Evolutionary conservation across 805 yeast species (phyloP).

Genomic region (Candida michaelii): DNA sequence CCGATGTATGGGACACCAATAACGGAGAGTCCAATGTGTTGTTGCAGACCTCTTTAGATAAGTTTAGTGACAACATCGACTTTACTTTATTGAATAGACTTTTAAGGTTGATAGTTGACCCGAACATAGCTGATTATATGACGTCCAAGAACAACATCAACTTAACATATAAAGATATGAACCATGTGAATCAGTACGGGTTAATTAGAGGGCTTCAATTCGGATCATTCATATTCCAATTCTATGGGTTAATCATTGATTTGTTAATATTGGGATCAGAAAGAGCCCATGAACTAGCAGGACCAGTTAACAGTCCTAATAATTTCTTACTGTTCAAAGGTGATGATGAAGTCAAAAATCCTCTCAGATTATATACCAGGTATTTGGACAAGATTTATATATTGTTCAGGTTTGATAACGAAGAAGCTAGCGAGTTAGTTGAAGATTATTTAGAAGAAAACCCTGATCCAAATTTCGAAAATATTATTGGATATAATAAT

Average conservation of each 20-base stretch:
- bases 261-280: constrained; percentile 79
- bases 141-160: constrained; percentile 86
- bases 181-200: constrained; percentile 86
- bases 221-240: constrained; percentile 85
- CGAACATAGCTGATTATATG: constrained; percentile 91
- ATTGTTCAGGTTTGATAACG: constrained; percentile 69
- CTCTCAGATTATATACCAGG: constrained; percentile 78
- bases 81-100: constrained; percentile 82
- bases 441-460: constrained; percentile 77
- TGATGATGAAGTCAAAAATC: constrained; percentile 61
- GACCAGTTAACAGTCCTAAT: constrained; percentile 68
- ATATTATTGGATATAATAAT: constrained; percentile 80
- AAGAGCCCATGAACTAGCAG: constrained; percentile 85
- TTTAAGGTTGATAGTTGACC: constrained; percentile 77
- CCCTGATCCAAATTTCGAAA: constrained; percentile 91
- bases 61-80: constrained; percentile 82
- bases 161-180: constrained; percentile 90
- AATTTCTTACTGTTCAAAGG: constrained; percentile 73
- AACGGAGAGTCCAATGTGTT: constrained; percentile 79
- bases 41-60: constrained; percentile 71
- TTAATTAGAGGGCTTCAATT: constrained; percentile 86
- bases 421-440: constrained; percentile 72
- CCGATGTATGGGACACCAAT: constrained; percentile 73
- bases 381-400: constrained; percentile 81
- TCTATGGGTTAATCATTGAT: constrained; percentile 84